phyloP scores from a whole-genome alignment of 2,329 filamentous ascomycete species.

The Emydomyces testavorans region DNA sequence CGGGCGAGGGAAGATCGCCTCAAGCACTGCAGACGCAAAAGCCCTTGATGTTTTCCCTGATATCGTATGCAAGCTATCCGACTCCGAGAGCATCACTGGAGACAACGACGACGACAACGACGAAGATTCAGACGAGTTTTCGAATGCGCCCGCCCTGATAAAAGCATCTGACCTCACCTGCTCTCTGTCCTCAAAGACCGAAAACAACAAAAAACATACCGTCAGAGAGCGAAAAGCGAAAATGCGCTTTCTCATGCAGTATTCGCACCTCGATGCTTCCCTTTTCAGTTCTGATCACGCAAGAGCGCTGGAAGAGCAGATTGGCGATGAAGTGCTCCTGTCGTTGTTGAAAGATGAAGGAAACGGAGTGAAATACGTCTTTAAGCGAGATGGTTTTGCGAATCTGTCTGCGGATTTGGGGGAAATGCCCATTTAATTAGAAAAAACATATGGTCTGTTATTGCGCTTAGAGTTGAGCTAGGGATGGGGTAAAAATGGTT shows the following conservation, averaged over 20 bases:
- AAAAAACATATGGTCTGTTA: background rate
- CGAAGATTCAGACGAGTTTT: slow-evolving; percentile 17
- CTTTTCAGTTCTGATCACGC: slow-evolving; percentile 19
- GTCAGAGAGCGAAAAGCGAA: slow-evolving; percentile 24
- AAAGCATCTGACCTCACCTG: slow-evolving; percentile 30
- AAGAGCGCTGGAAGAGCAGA: slow-evolving; percentile 19
- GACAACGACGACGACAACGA: slow-evolving; percentile 19
- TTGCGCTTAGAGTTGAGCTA: background rate
- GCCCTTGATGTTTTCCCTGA: background rate
- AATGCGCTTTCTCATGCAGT: slow-evolving; percentile 35
- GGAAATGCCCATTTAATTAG: background rate
- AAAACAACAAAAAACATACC: background rate
- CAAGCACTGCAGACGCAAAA: background rate
- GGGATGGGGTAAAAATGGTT: too few relatives aligned
- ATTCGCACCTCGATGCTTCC: slow-evolving; percentile 34
- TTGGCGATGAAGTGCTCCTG: slow-evolving; percentile 22
- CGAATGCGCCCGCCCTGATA: slow-evolving; percentile 26
- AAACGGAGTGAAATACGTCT: slow-evolving; percentile 31
- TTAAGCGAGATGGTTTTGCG: slow-evolving; percentile 25
- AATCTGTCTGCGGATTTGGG: background rate
- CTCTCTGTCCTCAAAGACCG: slow-evolving; percentile 1
- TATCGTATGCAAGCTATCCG: background rate
- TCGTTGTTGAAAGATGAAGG: slow-evolving; percentile 30
- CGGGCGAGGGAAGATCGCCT: slow-evolving; percentile 37
- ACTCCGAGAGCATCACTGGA: slow-evolving; percentile 1